Conservation (phyloP, 2,329 filamentous ascomycete species). For the Sporothrix variecibatus region DNA sequence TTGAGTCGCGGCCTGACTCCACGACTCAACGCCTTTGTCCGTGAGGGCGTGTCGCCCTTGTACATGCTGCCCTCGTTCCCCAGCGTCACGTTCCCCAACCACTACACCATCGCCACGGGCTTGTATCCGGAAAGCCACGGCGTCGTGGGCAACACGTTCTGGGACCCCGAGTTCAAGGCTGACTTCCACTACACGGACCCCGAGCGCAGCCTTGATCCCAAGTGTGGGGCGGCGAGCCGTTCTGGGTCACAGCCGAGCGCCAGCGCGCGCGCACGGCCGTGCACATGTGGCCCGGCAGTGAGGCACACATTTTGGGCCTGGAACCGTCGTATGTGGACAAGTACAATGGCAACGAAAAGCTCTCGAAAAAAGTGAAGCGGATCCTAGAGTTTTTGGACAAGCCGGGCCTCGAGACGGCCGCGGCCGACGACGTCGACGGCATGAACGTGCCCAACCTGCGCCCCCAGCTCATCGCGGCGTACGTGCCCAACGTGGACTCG, state of each 20-base stretch:
- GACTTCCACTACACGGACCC: conserved; percentile 90
- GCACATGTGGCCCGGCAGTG: conserved; percentile 98
- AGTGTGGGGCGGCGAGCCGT: conserved; percentile 93
- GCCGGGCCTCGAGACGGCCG: conserved; percentile 66
- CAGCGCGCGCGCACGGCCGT: conserved; percentile 78
- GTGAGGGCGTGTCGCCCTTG: conserved; percentile 80
- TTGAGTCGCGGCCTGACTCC: conserved; percentile 82
- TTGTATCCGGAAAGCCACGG: conserved; percentile 92
- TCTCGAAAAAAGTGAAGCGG: conserved; percentile 74
- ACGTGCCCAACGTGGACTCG: conserved; percentile 88
- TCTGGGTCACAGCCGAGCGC: conserved; percentile 90
- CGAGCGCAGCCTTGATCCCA: conserved; percentile 71
- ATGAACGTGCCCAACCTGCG: conserved; percentile 53
- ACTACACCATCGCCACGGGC: conserved; percentile 90
- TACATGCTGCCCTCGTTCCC: conserved; percentile 96
- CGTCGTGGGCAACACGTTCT: conserved; percentile 91
- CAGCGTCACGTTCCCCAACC: conserved; percentile 94
- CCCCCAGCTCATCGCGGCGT: conserved; percentile 89
- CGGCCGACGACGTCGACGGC: conserved; percentile 44
- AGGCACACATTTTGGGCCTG: conserved; percentile 75
- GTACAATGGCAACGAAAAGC: conserved; percentile 75
- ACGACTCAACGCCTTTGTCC: conserved; percentile 73
- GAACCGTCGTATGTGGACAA: conserved; percentile 81
- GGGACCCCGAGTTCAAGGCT: conserved; percentile 74
- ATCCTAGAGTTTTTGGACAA: conserved; percentile 83